Base-by-base conservation (phyloP, 108 stramenopile genomes). In the Skeletonema menzelii region DNA sequence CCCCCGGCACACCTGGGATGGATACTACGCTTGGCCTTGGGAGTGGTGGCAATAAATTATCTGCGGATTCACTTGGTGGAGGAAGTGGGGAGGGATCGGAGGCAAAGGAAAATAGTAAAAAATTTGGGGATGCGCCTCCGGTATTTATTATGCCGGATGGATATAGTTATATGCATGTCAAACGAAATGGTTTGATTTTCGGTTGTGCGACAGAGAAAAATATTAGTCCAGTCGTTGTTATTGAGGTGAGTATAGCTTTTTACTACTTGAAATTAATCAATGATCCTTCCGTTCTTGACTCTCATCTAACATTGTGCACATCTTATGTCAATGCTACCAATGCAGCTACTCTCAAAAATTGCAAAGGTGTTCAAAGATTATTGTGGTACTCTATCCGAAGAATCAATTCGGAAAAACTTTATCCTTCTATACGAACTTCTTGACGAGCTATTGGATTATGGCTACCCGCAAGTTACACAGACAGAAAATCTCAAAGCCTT, bases 301-400 rank as follows among this genome's bases (percentile, higher is more conserved):
- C 40, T n/a, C 15, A 15, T 15, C 40, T 15, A 0, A 42, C 4
- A 42, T 42, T 42, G 40, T 53, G 19, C 20, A 22, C 49, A 53
- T 22, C 49, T 53, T 7, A 22, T 22, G 19, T 53, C 63, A 19
- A 69, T 66, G 27, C 76, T 79, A 6, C 42, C 27, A 89, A 24
- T 64, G 63, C 74, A 99, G 96, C 91, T 99, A 20, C 89, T 99
- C 13, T 87, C 96, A 32, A 95, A 97, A 8, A 94, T 98, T 79
- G 97, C 97, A 26, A 95, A 97, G 73, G 96, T 99, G 27, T 98
- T 99, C 86, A 99, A 99, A 83, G 99, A 99, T 76, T 99, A 99
- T 77, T 99, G 99, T 72, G 99, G 99, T 17, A 93, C 97, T 4
- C 84, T 99, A 8, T 95, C 93, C 13, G 96, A 98, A 84, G 98